Evolutionary conservation across 306 rosid genomes (phyloP).

Genomic region (Cucurbita moschata): DNA sequence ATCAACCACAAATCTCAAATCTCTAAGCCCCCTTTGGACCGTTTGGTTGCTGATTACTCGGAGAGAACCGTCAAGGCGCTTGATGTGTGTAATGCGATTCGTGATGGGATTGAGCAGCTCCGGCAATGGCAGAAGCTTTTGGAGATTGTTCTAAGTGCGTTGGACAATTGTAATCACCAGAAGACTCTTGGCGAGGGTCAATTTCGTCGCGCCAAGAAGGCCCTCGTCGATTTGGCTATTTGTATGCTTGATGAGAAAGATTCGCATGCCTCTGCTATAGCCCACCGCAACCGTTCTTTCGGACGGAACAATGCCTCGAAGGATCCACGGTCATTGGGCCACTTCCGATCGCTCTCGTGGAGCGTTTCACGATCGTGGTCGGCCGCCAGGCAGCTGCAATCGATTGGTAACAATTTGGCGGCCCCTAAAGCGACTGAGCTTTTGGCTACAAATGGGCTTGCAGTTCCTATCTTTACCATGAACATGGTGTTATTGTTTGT

Average conservation of each 20-base stretch:
- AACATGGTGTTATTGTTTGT: constrained; percentile 46
- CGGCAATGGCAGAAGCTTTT: constrained; percentile 64
- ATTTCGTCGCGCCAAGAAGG: constrained; percentile 80
- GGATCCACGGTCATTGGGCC: constrained; percentile 34
- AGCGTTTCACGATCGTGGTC: constrained; percentile 89
- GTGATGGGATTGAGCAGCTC: constrained; percentile 81
- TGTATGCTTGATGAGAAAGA: constrained; percentile 82
- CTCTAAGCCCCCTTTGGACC: constrained; percentile 39
- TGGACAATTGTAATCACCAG: constrained; percentile 31
- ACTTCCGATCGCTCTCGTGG: constrained; percentile 83
- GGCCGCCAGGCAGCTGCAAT: constrained; percentile 78
- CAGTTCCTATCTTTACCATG: constrained; percentile 41
- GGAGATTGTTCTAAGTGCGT: constrained; percentile 59
- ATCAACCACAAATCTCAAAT: constrained; percentile 16
- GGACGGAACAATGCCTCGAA: constrained; percentile 34
- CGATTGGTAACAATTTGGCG: constrained; percentile 43
- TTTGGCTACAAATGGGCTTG: constrained; percentile 43
- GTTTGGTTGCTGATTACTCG: constrained; percentile 51
- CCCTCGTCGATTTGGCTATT: constrained; percentile 61
- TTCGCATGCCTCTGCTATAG: constrained; percentile 17
- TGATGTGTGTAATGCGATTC: constrained; percentile 78
- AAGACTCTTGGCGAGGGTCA: constrained; percentile 61
- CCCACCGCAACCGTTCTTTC: constrained; percentile 74
- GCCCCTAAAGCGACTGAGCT: constrained; percentile 57
- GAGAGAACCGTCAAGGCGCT: constrained; percentile 74